Evolutionary conservation across 805 yeast genomes (phyloP), one percentile per base, ranked within the genome.

Genomic region (Tetrapisispora taiwanensis): DNA sequence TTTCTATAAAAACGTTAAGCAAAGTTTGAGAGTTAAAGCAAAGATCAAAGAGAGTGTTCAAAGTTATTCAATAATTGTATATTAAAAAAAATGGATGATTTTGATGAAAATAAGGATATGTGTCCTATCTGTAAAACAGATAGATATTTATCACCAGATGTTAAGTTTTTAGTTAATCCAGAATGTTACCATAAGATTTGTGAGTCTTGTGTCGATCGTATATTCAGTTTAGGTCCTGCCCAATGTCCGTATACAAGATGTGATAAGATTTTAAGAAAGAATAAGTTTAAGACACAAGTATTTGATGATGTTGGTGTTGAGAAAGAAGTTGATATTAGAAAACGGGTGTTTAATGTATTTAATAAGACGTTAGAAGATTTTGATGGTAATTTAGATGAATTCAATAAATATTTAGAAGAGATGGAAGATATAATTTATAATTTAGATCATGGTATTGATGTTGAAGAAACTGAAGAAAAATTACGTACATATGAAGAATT

Each of bases 181-280:
- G 98, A 92, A 63, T 92, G 99, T 66, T 92, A 92, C 60, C 99
- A 92, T 61, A 90, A 87, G 70, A 90, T 92, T 63, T 92, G 99
- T 67, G 97, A 84, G 54, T 79, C 95, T 1, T 92, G 98, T 67
- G 97, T 90, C 36, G 97, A 92, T 63, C 75, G 98, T 51, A 89
- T 92, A 43, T 92, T 85, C 60, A 78, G 95, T 7, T 68, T 84
- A 41, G 99, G 99, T 3, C 98, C 98, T 0, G 92, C 96, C 0
- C 92, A 89, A 18, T 92, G 99, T 61, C 98, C 98, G 1, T 90
- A 89, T 61, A 84, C 88, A 4, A 79, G 81, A 42, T 92, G 99
- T 69, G 88, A 81, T 46, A 86, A 83, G 69, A 85, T 81, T 10
- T 69, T 92, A 49, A 71, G 98, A 52, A 85, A 84, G 71, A 86